phyloP scores from a whole-genome alignment of 768 basidiomycete genomes.

The Auricularia cornea region DNA sequence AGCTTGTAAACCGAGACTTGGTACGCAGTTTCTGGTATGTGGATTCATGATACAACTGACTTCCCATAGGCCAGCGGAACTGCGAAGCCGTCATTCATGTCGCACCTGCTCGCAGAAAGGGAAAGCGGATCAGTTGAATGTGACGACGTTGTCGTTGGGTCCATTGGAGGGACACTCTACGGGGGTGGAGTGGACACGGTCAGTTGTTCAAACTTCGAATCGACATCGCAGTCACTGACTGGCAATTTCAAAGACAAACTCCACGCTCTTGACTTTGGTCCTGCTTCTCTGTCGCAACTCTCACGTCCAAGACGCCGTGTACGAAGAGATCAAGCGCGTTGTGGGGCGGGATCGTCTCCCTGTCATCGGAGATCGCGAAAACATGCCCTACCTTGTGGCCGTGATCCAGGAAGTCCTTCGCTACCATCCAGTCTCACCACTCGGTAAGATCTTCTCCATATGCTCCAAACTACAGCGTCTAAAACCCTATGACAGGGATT shows the following conservation, averaged over 20 bases:
- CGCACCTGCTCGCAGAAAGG: not conserved
- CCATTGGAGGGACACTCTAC: not conserved
- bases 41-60: not conserved
- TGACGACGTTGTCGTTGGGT: not conserved
- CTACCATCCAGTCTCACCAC: constrained; percentile 10
- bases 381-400: constrained; percentile 12
- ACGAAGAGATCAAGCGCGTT: constrained; percentile 2
- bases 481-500: not conserved
- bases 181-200: constrained; percentile 1
- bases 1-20: not conserved
- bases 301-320: not conserved
- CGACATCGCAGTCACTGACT: not conserved
- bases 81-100: not conserved
- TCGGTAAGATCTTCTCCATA: not conserved
- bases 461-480: too few species aligned
- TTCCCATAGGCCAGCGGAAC: not conserved
- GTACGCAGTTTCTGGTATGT: not conserved
- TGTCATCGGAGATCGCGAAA: constrained; percentile 6
- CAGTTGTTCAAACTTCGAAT: not conserved
- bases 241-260: not conserved
- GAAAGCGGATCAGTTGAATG: not conserved
- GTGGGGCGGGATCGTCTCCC: constrained; percentile 5
- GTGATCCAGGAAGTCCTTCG: constrained; percentile 11
- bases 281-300: not conserved
- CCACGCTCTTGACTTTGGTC: not conserved